Evolutionary conservation across 176 grass and related monocot species (phyloP), one percentile per base, ranked within the genome.

Genomic region (Triticum monococcum): DNA sequence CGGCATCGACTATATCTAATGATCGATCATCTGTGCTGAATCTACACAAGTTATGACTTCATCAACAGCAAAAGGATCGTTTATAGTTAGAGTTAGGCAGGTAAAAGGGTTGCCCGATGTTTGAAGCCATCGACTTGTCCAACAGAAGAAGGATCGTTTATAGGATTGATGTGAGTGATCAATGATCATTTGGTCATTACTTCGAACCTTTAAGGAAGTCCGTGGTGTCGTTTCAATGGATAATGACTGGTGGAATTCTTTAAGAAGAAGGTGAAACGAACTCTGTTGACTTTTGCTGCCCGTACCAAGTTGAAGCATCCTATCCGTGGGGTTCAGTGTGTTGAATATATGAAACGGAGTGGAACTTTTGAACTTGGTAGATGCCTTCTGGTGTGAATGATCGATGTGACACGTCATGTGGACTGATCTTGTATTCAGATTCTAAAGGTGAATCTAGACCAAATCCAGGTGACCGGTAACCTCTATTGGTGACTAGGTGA

Each of bases 101-200:
- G 81, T 67, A 62, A 84, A 83, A 79, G 67, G 59, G n/a, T 87
- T 91, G 75, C 85, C 89, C 60, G 33, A 62, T 38, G 37, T 87
- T 84, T 80, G 85, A 91, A 91, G 89, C 76, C 76, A 87, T 84
- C 84, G 81, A 87, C 85, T 74, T 40, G 60, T 38, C 35, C 38
- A 63, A 5, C 40, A 30, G 32, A 75, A 24, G 9, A 45, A 50
- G 71, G 20, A 69, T 30, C 28, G 28, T 30, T 30, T 30, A 30
- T 30, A 30, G 10, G 46, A 65, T 25, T 23, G 40, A 73, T 65
- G 80, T 67, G 74, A 83, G 66, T 35, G 69, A 41, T 72, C 20
- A n/a, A 43, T 72, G 67, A 79, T 68, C 80, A 87, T 35, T 84
- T 22, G 73, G 77, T 76, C 70, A 85, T 85, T 85, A 81, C 68